Evolutionary conservation across 2,329 filamentous ascomycete species (phyloP).

Genomic region (Keithomyces neogunnii): DNA sequence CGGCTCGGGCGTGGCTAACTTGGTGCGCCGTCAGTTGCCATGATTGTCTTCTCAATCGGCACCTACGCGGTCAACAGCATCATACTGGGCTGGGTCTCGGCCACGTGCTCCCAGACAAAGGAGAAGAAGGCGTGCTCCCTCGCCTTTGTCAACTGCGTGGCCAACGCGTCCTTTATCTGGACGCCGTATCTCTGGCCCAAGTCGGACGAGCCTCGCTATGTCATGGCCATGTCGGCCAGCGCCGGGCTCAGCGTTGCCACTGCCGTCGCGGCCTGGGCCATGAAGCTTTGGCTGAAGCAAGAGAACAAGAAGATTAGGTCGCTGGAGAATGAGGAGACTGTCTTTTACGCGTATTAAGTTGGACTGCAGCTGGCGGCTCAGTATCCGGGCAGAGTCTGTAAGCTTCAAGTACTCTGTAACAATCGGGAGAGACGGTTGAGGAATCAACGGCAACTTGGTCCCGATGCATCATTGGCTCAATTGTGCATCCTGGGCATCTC

Average conservation of each 20-base stretch:
- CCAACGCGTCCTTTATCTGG: conserved; percentile 27
- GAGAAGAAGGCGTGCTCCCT: conserved; percentile 33
- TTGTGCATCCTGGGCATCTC: too few species aligned
- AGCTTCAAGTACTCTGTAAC: too few species aligned
- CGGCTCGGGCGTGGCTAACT: neutral
- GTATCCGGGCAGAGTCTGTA: too few species aligned
- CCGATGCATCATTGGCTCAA: too few species aligned
- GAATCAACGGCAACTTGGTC: too few species aligned
- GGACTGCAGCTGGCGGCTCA: too few species aligned
- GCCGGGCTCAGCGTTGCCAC: conserved; percentile 1
- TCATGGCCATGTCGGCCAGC: conserved; percentile 23
- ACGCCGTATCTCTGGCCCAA: conserved; percentile 33
- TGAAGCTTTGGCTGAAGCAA: conserved; percentile 11
- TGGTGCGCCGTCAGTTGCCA: conserved; percentile 9
- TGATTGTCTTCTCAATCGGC: conserved; percentile 23
- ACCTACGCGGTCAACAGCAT: conserved; percentile 28
- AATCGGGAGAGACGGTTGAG: too few species aligned
- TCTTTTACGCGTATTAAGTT: conserved; percentile 14
- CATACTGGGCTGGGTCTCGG: conserved; percentile 23
- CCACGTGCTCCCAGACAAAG: conserved; percentile 27
- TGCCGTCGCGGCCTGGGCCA: conserved; percentile 10
- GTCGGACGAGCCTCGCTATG: conserved; percentile 28
- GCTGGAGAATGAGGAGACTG: conserved; percentile 11
- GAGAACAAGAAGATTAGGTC: conserved; percentile 15
- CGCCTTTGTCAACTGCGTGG: conserved; percentile 21